Conservation (phyloP, 495 filamentous ascomycete species). For the Aspergillus nanangensis region DNA sequence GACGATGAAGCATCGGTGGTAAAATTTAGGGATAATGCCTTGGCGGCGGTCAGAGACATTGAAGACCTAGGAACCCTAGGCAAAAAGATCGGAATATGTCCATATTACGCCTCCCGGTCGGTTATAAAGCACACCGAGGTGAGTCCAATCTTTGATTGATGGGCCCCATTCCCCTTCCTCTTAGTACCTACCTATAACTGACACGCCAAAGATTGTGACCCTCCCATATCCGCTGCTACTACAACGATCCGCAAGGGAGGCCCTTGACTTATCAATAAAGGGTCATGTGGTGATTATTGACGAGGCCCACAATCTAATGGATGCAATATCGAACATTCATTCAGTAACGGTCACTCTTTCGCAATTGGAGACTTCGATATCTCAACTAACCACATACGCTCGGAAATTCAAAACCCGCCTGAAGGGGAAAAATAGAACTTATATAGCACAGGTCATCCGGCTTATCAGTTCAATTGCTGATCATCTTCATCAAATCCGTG, state of each 20-base stretch:
- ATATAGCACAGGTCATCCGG: constrained; percentile 80
- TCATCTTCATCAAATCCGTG: constrained; percentile 47
- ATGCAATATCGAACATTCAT: constrained; percentile 83
- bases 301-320: constrained; percentile 97
- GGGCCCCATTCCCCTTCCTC: constrained; percentile 7
- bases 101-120: constrained; percentile 88
- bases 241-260: constrained; percentile 84
- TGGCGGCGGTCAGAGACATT: constrained; percentile 87
- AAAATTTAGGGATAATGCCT: constrained; percentile 80
- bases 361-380: constrained; percentile 67
- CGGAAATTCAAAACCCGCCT: constrained; percentile 82
- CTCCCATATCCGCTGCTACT: constrained; percentile 89
- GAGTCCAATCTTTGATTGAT: too few species aligned
- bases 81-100: constrained; percentile 77
- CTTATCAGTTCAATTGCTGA: constrained; percentile 70
- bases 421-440: constrained; percentile 89
- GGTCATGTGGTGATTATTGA: constrained; percentile 90
- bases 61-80: constrained; percentile 82
- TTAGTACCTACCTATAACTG: constrained; percentile 13
- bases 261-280: constrained; percentile 78
- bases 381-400: constrained; percentile 75
- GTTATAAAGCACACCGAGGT: constrained; percentile 78
- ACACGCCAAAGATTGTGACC: constrained; percentile 70
- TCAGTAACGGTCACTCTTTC: constrained; percentile 69
- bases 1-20: constrained; percentile 67